Conservation (phyloP, 441 rosid species). For the Croton setiger region DNA sequence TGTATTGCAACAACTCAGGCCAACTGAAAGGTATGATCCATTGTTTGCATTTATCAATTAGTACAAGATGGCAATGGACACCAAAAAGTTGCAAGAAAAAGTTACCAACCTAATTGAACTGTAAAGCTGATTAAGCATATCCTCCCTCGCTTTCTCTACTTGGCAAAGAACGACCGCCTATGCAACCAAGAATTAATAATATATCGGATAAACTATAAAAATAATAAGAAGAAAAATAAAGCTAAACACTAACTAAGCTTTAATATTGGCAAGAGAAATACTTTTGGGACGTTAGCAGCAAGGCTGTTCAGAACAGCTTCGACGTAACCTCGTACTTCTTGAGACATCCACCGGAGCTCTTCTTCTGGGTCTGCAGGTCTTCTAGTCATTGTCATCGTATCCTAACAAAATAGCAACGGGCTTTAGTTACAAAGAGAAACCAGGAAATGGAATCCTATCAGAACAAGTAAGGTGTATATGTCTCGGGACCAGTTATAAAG, state of each 20-base stretch:
- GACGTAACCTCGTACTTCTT: slow-evolving; percentile 99
- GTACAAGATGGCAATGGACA: neutral
- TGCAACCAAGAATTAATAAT: slow-evolving; percentile 29
- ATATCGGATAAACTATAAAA: slow-evolving; percentile 1
- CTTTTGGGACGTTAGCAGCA: slow-evolving; percentile 99
- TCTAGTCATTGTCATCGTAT: slow-evolving; percentile 92
- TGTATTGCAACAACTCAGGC: neutral
- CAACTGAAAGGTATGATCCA: neutral
- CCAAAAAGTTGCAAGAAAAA: neutral
- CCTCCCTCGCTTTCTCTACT: slow-evolving; percentile 99
- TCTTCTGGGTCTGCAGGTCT: slow-evolving; percentile 98
- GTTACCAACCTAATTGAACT: slow-evolving; percentile 77
- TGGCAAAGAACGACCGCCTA: slow-evolving; percentile 99
- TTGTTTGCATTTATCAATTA: slow-evolving; percentile 7
- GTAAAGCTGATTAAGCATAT: slow-evolving; percentile 95
- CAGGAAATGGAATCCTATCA: neutral
- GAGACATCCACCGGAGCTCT: slow-evolving; percentile 99
- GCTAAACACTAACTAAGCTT: neutral
- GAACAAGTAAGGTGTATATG: neutral
- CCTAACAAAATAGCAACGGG: slow-evolving; percentile 41
- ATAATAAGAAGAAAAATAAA: neutral
- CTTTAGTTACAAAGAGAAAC: neutral
- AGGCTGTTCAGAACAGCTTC: slow-evolving; percentile 99
- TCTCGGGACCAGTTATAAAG: neutral
- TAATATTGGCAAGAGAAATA: slow-evolving; percentile 26